A percentile compares a stretch with the other conserved stretches of the same genome.
Evolutionary conservation across 176 grass and related monocot species (phyloP).

Genomic region (Elaeis guineensis): DNA sequence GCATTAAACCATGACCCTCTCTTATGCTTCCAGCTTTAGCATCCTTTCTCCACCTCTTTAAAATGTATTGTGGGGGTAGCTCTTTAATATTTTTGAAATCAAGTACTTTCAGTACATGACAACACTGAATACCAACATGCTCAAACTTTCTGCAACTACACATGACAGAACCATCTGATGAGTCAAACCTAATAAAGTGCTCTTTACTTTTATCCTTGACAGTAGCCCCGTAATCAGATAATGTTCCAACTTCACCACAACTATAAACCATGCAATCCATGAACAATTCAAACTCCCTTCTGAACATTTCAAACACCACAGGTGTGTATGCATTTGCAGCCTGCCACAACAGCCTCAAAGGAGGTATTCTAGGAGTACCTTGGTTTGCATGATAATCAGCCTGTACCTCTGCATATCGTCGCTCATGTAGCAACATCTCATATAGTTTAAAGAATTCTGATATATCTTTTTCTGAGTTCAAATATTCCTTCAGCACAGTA

Average conservation of each 20-base stretch:
- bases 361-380: conserved; percentile 38
- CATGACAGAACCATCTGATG: conserved; percentile 44
- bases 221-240: conserved; percentile 56
- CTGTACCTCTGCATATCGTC: conserved; percentile 55
- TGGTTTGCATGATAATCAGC: conserved; percentile 68
- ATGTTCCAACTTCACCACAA: conserved; percentile 55
- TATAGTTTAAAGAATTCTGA: conserved; percentile 37
- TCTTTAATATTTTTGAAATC: conserved; percentile 72
- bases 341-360: conserved; percentile 60
- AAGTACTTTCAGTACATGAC: conserved; percentile 83
- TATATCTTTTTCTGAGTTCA: conserved; percentile 44
- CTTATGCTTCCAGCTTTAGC: conserved; percentile 34
- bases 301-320: conserved; percentile 47
- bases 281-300: conserved; percentile 62
- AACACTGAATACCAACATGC: conserved; percentile 68
- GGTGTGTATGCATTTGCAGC: conserved; percentile 73
- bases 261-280: conserved; percentile 54
- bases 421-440: conserved; percentile 43
- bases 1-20: conserved; percentile 32
- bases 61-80: conserved; percentile 56
- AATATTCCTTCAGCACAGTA: conserved; percentile 28
- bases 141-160: conserved; percentile 89
- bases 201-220: conserved; percentile 64
- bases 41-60: conserved; percentile 84
- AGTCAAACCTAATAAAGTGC: conserved; percentile 65